Percentiles rank a stretch among this genome's conserved stretches.
Conservation (phyloP, 192 early-diverging fungal genomes). For the Phycomyces blakesleeanus region DNA sequence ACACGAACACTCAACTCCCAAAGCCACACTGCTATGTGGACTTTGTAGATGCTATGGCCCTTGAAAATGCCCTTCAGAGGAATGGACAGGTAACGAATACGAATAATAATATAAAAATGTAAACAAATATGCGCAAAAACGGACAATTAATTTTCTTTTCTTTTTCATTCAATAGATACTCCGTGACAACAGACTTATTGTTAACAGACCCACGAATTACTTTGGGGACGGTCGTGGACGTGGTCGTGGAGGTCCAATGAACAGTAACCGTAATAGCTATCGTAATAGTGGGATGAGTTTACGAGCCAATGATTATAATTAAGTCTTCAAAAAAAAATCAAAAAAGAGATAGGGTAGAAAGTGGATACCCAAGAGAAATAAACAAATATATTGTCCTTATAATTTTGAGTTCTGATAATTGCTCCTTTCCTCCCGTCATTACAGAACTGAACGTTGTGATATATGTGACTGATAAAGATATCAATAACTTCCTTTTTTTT, state of each 20-base stretch:
- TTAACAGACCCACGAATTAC: conserved; percentile 25
- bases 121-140: conserved; percentile 27
- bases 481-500: too few species aligned
- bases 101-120: conserved; percentile 28
- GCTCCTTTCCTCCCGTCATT: too few species aligned
- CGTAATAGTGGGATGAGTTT: conserved; percentile 13
- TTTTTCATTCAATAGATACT: conserved; percentile 23
- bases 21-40: conserved; percentile 39
- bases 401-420: too few species aligned
- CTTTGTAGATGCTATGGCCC: conserved; percentile 23
- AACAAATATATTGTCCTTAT: background rate
- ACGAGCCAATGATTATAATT: conserved; percentile 3
- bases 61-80: conserved; percentile 27
- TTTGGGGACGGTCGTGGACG: conserved; percentile 17
- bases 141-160: conserved; percentile 31
- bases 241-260: conserved; percentile 12
- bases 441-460: too few species aligned
- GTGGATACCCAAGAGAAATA: too few species aligned
- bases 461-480: too few species aligned
- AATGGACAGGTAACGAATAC: conserved; percentile 30
- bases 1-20: conserved; percentile 23
- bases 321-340: background rate
- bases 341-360: background rate
- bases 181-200: conserved; percentile 28
- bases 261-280: background rate